phyloP scores from a whole-genome alignment of 116 monocot genomes.

The Dioscorea cayenensis region DNA sequence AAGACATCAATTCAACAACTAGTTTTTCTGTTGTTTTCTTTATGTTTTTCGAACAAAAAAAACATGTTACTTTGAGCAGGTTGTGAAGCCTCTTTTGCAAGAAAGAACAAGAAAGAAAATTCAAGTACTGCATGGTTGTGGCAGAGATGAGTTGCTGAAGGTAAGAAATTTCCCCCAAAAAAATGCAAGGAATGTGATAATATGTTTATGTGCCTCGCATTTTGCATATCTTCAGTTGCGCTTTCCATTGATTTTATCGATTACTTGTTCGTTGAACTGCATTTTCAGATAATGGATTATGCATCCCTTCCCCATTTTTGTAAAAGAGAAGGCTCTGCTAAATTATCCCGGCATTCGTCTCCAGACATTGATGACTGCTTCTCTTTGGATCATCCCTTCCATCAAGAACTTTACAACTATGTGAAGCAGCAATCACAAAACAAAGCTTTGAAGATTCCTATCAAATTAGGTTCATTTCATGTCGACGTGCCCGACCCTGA shows the following conservation, averaged over 20 bases:
- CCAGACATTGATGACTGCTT: slow-evolving; percentile 37
- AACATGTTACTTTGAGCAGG: slow-evolving; percentile 19
- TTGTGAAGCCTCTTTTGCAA: slow-evolving; percentile 89
- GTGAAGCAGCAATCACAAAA: slow-evolving; percentile 38
- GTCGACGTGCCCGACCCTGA: slow-evolving; percentile 62
- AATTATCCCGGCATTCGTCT: slow-evolving; percentile 36
- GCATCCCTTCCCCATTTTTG: slow-evolving; percentile 76
- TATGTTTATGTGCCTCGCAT: background rate
- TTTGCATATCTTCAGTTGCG: background rate
- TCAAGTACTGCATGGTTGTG: slow-evolving; percentile 72
- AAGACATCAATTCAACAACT: background rate
- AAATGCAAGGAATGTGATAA: too few relatives aligned
- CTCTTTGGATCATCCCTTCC: slow-evolving; percentile 80
- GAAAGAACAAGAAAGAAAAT: slow-evolving; percentile 91
- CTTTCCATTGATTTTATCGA: background rate
- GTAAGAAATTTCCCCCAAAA: slow-evolving; percentile 19
- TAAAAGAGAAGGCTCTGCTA: slow-evolving; percentile 51
- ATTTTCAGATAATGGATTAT: slow-evolving; percentile 60
- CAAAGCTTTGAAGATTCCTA: slow-evolving; percentile 7
- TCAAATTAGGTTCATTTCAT: slow-evolving; percentile 73
- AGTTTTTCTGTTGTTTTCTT: background rate
- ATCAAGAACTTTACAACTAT: slow-evolving; percentile 71
- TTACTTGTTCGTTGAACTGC: background rate
- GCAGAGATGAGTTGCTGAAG: slow-evolving; percentile 72
- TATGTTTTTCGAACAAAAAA: background rate